Evolutionary conservation across 1,139 yeast species (phyloP), one percentile per base, ranked within the genome.

Genomic region (Candida frijolesensis): DNA sequence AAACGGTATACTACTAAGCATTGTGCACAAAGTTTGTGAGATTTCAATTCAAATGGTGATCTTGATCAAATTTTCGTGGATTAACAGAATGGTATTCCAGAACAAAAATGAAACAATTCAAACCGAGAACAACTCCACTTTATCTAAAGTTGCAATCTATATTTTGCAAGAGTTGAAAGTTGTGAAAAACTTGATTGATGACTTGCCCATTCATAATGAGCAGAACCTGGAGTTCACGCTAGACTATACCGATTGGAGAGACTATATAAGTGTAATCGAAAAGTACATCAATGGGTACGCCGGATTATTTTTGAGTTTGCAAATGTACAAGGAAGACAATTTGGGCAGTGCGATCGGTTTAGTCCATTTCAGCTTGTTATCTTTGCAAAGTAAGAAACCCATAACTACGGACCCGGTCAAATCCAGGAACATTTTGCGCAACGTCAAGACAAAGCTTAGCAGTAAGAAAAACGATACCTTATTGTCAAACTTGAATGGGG

Each of bases 311-410:
- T 63, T 76, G 18, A 63, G 80, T 0, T 70, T 76, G 39, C 81
- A 76, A 51, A 62, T 67, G 47, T 76, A 77, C 55, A 78, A 73
- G 52, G 72, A 74, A 45, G 62, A 67, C 45, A 67, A 70, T 49
- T 46, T 76, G 10, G 82, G 82, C 0, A 69, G 67, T 40, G 78
- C 81, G 0, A 65, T 77, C 19, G 82, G 82, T 0, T 59, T 76
- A 16, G 59, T 75, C 4, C 73, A 75, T 49, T 75, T 65, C 47
- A 61, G 78, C 27, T 61, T 76, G 14, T 56, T 76, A n/a, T 62
- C 64, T 19, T 61, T 77, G 18, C 80, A 77, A 51, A 71, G 74
- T 47, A 75, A 74, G 53, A 61, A 61, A 25, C 35, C 64, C 12
- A 54, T 59, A 12, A 62, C 18, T 9, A 12, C 44, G n/a, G 50